Base-by-base conservation (phyloP, 1,139 yeast genomes). In the Kurtzmaniella quercitrusa region DNA sequence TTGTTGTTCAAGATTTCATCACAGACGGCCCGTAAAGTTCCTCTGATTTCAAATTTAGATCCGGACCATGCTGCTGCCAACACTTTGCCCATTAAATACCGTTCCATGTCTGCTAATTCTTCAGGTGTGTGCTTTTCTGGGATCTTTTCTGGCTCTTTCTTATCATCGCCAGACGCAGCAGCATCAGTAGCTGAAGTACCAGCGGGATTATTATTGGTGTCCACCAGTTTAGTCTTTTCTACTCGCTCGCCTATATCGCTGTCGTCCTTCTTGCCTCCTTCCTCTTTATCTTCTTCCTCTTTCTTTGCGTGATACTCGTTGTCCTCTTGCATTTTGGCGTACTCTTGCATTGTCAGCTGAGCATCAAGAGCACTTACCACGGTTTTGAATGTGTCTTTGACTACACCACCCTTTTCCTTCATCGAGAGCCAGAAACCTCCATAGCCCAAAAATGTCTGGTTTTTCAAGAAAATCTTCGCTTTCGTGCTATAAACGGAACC, bases 21-120 rank as follows among this genome's bases (percentile, higher is more conserved):
- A 61, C 96, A 91, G 14, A 91, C 97, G 18, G 81, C 88, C 46
- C 97, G 70, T 31, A 89, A 73, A 1, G 95, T 88, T n/a, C 93
- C 79, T 58, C 87, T 93, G 46, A 91, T 86, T 62, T 91, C 98
- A 62, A 82, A 84, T 55, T 82, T 82, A 18, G 96, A 87, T 1
- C 97, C 98, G 41, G 85, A 84, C 98, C 98, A 91, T 9, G 97
- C 96, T 0, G 97, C 97, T 3, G 94, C 91, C 41, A 91, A 70
- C 2, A 91, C 91, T 60, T 91, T 93, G 36, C 96, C 97, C 79
- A 89, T 79, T 39, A 91, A 68, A 46, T 84, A 75, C 54, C 90
- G 84, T 58, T 91, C 98, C 80, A 88, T 77, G 51, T 88, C 95
- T 0, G 89, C 91, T 46, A 87, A 68, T 48, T 86, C 90, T 58